Conservation (phyloP, 1,284 basidiomycete species). For the Inonotus obliquus region DNA sequence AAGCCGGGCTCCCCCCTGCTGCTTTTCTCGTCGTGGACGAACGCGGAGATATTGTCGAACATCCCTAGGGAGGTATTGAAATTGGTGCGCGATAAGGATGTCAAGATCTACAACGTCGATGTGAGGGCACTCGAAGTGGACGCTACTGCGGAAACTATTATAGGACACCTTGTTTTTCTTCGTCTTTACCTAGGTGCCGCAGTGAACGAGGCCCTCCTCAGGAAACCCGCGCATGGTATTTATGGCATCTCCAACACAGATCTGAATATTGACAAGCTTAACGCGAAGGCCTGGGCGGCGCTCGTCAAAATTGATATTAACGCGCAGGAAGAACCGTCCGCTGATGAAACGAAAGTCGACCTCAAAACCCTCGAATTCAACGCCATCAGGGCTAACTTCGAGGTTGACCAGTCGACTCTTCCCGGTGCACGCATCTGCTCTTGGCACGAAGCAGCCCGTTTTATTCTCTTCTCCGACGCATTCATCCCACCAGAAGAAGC, state of each 20-base stretch:
- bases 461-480: conserved; percentile 84
- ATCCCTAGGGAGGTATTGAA: conserved; percentile 40
- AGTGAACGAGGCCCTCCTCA: conserved; percentile 49
- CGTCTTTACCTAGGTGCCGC: conserved; percentile 64
- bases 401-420: conserved; percentile 48
- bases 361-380: conserved; percentile 66
- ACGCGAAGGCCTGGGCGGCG: conserved; percentile 50
- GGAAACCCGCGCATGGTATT: conserved; percentile 42
- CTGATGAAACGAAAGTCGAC: conserved; percentile 21
- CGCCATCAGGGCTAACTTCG: conserved; percentile 58
- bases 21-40: conserved; percentile 56
- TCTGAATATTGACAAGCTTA: conserved; percentile 43
- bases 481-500: conserved; percentile 47
- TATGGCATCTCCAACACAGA: conserved; percentile 41
- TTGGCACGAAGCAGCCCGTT: conserved; percentile 88
- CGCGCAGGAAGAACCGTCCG: conserved; percentile 4
- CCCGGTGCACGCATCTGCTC: conserved; percentile 60
- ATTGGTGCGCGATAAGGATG: conserved; percentile 41
- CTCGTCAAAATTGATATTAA: conserved; percentile 49
- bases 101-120: conserved; percentile 60
- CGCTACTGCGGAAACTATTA: conserved; percentile 33
- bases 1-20: conserved; percentile 55
- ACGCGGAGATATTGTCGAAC: conserved; percentile 53
- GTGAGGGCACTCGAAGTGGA: conserved; percentile 39
- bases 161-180: conserved; percentile 63